Percentiles rank a stretch among this genome's conserved stretches.
These are phyloP conservation scores for Lindgomyces ingoldianus DNA, from an alignment of 495 filamentous ascomycete genomes.

Conservation along the genomic window DNA sequence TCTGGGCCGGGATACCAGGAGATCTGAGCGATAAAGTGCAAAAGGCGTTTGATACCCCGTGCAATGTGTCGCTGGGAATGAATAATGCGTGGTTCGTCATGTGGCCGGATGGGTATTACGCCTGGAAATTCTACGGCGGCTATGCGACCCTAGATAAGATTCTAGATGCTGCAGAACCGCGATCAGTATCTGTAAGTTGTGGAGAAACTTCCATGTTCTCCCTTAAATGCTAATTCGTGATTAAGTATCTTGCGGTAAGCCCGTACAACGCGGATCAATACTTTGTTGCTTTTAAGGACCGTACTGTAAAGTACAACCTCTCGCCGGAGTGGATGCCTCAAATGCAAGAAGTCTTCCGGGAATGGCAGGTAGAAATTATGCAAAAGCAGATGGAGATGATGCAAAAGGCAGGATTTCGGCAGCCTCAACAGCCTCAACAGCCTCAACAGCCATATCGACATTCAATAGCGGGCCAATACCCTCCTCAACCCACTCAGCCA, in stretches of 20 bases:
- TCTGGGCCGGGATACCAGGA: slow-evolving; percentile 30
- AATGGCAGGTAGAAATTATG: slow-evolving; percentile 34
- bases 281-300: slow-evolving; percentile 35
- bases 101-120: slow-evolving; percentile 36
- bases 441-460: too few relatives aligned
- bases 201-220: not conserved
- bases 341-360: slow-evolving; percentile 33
- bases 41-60: slow-evolving; percentile 36
- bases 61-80: slow-evolving; percentile 29
- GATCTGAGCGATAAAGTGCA: slow-evolving; percentile 37
- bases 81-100: slow-evolving; percentile 39
- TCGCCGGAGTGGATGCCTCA: slow-evolving; percentile 34
- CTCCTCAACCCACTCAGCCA: not conserved
- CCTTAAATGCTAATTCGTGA: not conserved
- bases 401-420: too few relatives aligned
- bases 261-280: slow-evolving; percentile 35
- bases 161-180: slow-evolving; percentile 25
- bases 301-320: slow-evolving; percentile 35
- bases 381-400: slow-evolving; percentile 4
- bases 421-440: too few relatives aligned
- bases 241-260: slow-evolving; percentile 33
- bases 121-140: slow-evolving; percentile 36
- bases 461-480: not conserved
- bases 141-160: slow-evolving; percentile 33
- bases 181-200: slow-evolving; percentile 29